Percentiles rank a stretch among this genome's conserved stretches.
Conservation (phyloP, 2,329 filamentous ascomycete genomes). For the Penicillium sp. region DNA sequence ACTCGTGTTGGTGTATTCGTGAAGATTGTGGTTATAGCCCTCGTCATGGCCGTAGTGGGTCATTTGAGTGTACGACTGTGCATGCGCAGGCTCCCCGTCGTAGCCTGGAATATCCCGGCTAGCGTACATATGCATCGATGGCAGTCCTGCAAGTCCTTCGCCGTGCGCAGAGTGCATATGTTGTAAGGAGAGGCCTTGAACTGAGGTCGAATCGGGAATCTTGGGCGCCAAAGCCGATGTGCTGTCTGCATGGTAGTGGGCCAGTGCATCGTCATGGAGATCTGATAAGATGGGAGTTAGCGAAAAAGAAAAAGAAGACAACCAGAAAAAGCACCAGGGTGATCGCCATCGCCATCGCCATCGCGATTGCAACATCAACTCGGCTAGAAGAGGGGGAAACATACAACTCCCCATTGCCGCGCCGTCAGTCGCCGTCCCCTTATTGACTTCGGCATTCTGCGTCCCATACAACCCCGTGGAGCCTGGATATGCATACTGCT, state of each 20-base stretch:
- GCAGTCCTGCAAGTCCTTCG: neutral
- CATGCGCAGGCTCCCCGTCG: neutral
- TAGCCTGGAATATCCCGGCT: neutral
- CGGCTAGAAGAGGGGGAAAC: neutral
- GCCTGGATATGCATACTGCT: slow-evolving; percentile 6
- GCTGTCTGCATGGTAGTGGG: slow-evolving; percentile 4
- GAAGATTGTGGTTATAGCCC: neutral
- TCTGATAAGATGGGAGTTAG: slow-evolving; percentile 3
- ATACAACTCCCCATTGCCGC: neutral
- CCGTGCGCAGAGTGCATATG: neutral
- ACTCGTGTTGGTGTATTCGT: neutral
- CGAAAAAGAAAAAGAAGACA: neutral
- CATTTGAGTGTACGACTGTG: neutral
- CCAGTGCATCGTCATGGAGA: slow-evolving; percentile 5
- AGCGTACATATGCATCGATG: neutral
- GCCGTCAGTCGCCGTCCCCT: neutral
- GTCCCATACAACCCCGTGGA: slow-evolving; percentile 10
- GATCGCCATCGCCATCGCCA: neutral
- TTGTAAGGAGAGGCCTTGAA: slow-evolving; percentile 5
- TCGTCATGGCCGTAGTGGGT: neutral
- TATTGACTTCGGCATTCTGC: neutral
- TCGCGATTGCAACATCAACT: no score
- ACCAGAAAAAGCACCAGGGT: neutral
- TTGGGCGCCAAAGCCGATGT: slow-evolving; percentile 5
- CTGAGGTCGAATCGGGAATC: slow-evolving; percentile 6